phyloP scores from a whole-genome alignment of 495 filamentous ascomycete genomes.

The Hypoxylon cercidicola region DNA sequence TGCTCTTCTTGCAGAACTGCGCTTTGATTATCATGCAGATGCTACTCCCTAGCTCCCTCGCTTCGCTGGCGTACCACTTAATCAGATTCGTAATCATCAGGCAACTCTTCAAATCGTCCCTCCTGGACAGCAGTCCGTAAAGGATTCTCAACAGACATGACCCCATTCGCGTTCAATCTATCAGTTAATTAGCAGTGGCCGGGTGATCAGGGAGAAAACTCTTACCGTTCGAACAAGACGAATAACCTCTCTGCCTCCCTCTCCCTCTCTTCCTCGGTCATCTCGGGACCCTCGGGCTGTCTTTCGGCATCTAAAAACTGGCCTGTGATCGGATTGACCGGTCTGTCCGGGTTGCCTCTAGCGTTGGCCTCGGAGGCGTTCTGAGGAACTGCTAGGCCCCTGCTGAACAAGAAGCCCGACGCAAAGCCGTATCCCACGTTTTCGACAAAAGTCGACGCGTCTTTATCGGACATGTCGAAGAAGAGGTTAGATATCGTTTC shows the following conservation, averaged over 20 bases:
- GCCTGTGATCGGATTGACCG: conserved; percentile 89
- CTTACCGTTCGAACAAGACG: conserved; percentile 91
- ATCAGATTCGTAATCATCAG: conserved; percentile 53
- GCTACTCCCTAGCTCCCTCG: too few relatives aligned
- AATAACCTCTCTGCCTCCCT: conserved; percentile 92
- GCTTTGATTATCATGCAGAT: too few relatives aligned
- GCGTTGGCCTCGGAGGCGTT: conserved; percentile 64
- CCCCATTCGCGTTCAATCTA: conserved; percentile 83
- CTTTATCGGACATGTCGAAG: conserved; percentile 85
- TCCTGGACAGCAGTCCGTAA: conserved; percentile 77
- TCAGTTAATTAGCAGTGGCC: conserved; percentile 7
- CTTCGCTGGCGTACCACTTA: conserved; percentile 5
- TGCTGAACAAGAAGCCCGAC: conserved; percentile 85
- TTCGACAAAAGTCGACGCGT: conserved; percentile 75
- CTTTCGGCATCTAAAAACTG: conserved; percentile 80
- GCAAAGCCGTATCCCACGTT: conserved; percentile 95
- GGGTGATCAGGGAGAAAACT: background rate
- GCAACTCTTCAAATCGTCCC: conserved; percentile 82
- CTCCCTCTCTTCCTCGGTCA: conserved; percentile 93
- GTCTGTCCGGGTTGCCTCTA: conserved; percentile 40
- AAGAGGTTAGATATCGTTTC: conserved; percentile 81
- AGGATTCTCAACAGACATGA: conserved; percentile 87
- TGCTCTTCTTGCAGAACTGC: too few relatives aligned
- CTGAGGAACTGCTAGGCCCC: conserved; percentile 79
- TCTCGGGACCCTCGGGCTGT: conserved; percentile 66